Percentiles rank a stretch among this genome's conserved stretches.
Conservation (phyloP, 1,284 basidiomycete species). For the Puccinia horiana region DNA sequence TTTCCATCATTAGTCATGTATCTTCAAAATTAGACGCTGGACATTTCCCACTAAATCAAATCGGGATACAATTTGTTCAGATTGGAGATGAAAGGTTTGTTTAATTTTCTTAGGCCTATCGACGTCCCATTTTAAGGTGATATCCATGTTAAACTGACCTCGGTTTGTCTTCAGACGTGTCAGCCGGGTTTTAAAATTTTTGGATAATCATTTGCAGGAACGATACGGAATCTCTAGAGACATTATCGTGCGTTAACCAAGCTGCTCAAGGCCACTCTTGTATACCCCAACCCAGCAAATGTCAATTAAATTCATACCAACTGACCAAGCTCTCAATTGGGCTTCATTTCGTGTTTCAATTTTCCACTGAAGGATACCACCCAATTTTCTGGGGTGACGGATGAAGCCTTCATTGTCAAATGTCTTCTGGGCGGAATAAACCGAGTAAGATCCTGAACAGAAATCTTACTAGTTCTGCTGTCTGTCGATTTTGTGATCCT, state of each 20-base stretch:
- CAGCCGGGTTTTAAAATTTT: slow-evolving; percentile 5
- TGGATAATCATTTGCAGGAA: slow-evolving; percentile 31
- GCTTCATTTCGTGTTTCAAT: no score
- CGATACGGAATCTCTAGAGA: slow-evolving; percentile 20
- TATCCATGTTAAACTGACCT: neutral
- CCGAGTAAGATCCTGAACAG: slow-evolving; percentile 10
- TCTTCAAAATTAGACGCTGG: slow-evolving; percentile 64
- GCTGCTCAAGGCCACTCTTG: no score
- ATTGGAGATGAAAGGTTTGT: slow-evolving; percentile 55
- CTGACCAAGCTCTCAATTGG: no score
- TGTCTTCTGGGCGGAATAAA: slow-evolving; percentile 38
- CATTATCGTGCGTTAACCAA: slow-evolving; percentile 13
- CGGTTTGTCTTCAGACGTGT: neutral
- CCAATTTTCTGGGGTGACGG: neutral
- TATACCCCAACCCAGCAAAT: neutral
- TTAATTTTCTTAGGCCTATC: neutral
- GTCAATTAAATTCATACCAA: no score
- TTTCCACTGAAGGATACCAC: slow-evolving; percentile 32
- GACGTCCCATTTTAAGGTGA: neutral
- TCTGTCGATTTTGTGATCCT: no score
- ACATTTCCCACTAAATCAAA: slow-evolving; percentile 62
- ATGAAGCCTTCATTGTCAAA: slow-evolving; percentile 13
- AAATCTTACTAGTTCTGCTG: no score
- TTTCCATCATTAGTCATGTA: slow-evolving; percentile 63
- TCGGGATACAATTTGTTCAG: slow-evolving; percentile 68